A percentile compares a stretch with the other conserved stretches of the same genome.
phyloP scores from a whole-genome alignment of 2,329 filamentous ascomycete species.

The Aureobasidium subglaciale region DNA sequence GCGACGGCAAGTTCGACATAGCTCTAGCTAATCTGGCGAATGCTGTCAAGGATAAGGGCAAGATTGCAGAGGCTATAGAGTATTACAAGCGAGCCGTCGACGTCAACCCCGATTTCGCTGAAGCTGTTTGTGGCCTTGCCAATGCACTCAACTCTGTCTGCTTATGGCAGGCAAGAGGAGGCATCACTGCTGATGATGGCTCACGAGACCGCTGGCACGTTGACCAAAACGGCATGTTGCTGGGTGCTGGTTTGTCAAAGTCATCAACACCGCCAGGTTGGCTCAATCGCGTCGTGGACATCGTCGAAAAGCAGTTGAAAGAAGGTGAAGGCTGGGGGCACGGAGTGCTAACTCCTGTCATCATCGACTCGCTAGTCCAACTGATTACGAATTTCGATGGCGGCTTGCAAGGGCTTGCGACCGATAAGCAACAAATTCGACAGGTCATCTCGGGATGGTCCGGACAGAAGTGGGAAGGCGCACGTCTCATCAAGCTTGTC shows the following conservation, averaged over 20 bases:
- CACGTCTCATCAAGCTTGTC: constrained; percentile 71
- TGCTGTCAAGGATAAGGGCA: constrained; percentile 92
- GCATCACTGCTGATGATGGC: constrained; percentile 66
- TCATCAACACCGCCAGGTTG: constrained; percentile 65
- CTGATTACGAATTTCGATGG: constrained; percentile 37
- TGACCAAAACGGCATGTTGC: constrained; percentile 71
- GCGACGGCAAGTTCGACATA: constrained; percentile 93
- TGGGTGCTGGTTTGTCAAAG: constrained; percentile 59
- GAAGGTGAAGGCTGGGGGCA: constrained; percentile 84
- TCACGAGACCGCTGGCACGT: constrained; percentile 90
- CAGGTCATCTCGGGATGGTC: constrained; percentile 49
- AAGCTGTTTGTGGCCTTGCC: constrained; percentile 90
- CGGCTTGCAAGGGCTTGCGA: constrained; percentile 26
- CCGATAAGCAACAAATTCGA: constrained; percentile 32
- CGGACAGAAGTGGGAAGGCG: constrained; percentile 78
- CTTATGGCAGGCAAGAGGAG: constrained; percentile 85
- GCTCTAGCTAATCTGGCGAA: constrained; percentile 94
- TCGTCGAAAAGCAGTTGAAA: constrained; percentile 78
- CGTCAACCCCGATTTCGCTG: constrained; percentile 91
- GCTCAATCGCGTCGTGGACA: constrained; percentile 82
- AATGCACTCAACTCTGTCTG: constrained; percentile 96
- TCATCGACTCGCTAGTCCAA: constrained; percentile 37
- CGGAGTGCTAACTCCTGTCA: constrained; percentile 50
- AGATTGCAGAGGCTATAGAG: constrained; percentile 81
- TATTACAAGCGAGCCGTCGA: constrained; percentile 88